Base-by-base conservation (phyloP, 352 stramenopile species). In the Globisporangium orthogonon region DNA sequence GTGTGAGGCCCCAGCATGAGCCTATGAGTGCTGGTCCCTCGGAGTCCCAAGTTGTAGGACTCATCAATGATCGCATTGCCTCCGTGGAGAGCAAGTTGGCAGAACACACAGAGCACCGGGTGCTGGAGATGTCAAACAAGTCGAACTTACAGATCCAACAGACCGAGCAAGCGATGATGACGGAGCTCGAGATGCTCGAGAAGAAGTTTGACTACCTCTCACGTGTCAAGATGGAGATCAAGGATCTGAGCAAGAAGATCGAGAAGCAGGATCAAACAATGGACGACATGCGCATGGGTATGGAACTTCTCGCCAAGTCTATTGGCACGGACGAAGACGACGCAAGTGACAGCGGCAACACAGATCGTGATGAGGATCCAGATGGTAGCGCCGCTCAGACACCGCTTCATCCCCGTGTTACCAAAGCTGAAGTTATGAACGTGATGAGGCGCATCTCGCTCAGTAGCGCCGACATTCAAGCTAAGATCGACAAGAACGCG, bases 121-220 rank as follows among this genome's bases (percentile, higher is more conserved):
- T 77, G 43, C 58, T 73, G 5, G 67, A 73, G 44, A 58, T 51
- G 13, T 67, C 70, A 6, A 60, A 74, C 33, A 61, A 60, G 29
- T 56, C 62, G 35, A 66, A 58, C n/a, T 28, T 69, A 29, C 67
- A 64, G 7, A 47, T 41, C 0, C 66, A 76, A 54, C 56, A 72
- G 28, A 77, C 65, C 7, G 71, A 87, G 29, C 76, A 86, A 50
- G 54, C 66, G 3, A 69, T 86, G n/a, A 63, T 70, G 44, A 58
- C 28, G 1, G 65, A 83, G 49, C 28, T 87, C 4, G 76, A 86
- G 48, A 67, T 85, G 56, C 63, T 89, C 11, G 79, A 89, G 43
- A 89, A 89, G 39, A 75, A 81, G 23, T 86, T 87, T 35, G 79
- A 86, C 23, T 87, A 86, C 48, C 53, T 89, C 43, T 87, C 75